Base-by-base conservation (phyloP, 2,329 filamentous ascomycete species). In the Colletotrichum melonis region DNA sequence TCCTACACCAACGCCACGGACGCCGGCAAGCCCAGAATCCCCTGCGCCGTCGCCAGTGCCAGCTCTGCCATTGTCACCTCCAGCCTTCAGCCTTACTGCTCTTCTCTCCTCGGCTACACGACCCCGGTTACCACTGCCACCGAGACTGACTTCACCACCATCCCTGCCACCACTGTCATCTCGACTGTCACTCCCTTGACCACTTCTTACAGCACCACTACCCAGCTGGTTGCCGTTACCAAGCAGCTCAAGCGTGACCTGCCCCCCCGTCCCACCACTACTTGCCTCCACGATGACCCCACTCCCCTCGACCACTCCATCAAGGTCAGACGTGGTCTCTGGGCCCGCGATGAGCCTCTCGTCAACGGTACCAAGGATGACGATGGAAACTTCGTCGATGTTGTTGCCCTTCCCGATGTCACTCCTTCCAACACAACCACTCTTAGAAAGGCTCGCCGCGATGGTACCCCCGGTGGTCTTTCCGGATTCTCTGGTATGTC, bases 81-180 rank as follows among this genome's bases (percentile, higher is more conserved):
- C 35, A 67, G 28, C 38, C 46, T 56, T 52, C 52, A 32, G 30
- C 59, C 59, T 52, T 35, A 63, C 59, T 72, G 32, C 62, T 63
- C 56, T 55, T 49, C 42, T 49, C 42, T 49, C 19, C 42, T 49
- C 42, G 42, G 42, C 42, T 49, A 49, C 42, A 49, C 42, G 42
- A 49, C 42, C 42, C 42, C 42, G 42, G 42, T 49, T 19, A n/a
- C 19, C 42, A 49, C 42, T 19, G 42, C 42, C 16, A 49, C 42
- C 1, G 42, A 9, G 42, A 49, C 42, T 49, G 42, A 49, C 42
- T 49, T 49, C 42, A n/a, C 42, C 11, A 49, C 42, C 19, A 5
- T 49, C 42, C 42, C 42, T 49, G 42, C 42, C 42, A 49, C 42
- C 19, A 49, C 42, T 3, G 42, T 49, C 16, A 4, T 49, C 42